Conservation (phyloP, 2,329 filamentous ascomycete species). For the Phaeosphaeria sp. region DNA sequence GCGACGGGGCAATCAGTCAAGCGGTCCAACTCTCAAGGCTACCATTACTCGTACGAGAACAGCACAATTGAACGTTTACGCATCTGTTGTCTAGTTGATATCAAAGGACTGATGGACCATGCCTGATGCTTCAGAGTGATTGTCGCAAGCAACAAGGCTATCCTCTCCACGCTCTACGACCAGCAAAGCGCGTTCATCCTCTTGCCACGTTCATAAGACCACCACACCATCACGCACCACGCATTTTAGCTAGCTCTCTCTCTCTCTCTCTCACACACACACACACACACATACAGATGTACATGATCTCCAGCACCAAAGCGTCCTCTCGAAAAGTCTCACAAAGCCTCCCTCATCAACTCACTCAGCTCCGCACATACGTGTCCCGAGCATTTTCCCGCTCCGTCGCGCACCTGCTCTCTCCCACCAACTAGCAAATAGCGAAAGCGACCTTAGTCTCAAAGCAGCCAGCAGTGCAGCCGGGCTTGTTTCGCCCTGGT, state of each 20-base stretch:
- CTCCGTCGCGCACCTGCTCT: neutral
- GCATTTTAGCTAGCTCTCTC: neutral
- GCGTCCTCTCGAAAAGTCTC: neutral
- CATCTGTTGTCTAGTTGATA: too few relatives aligned
- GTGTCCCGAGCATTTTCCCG: neutral
- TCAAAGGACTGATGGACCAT: too few relatives aligned
- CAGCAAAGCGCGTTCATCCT: neutral
- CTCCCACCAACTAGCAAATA: too few relatives aligned
- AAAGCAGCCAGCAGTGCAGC: neutral
- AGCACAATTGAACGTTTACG: too few relatives aligned
- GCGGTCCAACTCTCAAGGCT: too few relatives aligned
- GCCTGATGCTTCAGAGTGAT: too few relatives aligned
- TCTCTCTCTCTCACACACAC: too few relatives aligned
- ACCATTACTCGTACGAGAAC: too few relatives aligned
- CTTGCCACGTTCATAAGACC: neutral
- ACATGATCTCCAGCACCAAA: neutral
- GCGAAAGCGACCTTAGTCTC: neutral
- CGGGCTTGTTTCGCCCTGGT: constrained; percentile 5
- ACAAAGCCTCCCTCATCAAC: neutral
- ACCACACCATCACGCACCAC: neutral
- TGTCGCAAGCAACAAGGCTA: neutral
- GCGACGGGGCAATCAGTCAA: too few relatives aligned
- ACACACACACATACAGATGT: too few relatives aligned
- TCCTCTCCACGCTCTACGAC: neutral
- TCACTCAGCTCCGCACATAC: neutral